Evolutionary conservation across 306 rosid genomes (phyloP).

Genomic region (Trifolium pratense): DNA sequence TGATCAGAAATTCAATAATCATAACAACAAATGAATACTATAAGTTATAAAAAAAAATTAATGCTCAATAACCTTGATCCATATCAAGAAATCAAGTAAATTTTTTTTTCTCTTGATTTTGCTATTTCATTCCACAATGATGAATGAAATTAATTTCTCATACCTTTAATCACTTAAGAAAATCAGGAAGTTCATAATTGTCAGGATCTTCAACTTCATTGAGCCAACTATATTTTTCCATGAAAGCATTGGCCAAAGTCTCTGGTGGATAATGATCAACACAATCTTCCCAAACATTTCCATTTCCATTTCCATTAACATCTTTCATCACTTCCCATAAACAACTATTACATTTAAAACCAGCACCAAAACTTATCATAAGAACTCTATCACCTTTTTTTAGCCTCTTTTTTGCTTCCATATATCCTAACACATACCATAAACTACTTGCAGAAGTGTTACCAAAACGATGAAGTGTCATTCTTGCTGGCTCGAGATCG

Average conservation of each 20-base stretch:
- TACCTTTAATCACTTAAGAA: slow-evolving; percentile 42
- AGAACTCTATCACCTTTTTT: slow-evolving; percentile 67
- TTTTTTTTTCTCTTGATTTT: no score
- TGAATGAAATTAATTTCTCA: background rate
- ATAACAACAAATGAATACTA: background rate
- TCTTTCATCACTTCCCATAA: slow-evolving; percentile 84
- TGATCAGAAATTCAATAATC: background rate
- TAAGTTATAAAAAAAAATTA: no score
- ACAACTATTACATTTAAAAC: slow-evolving; percentile 94
- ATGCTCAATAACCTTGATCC: background rate
- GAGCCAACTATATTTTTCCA: slow-evolving; percentile 80
- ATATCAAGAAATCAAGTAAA: no score
- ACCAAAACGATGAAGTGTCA: slow-evolving; percentile 90
- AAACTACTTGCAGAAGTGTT: slow-evolving; percentile 88
- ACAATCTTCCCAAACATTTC: slow-evolving; percentile 80
- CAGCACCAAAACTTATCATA: slow-evolving; percentile 96
- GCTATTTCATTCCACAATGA: background rate
- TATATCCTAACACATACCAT: slow-evolving; percentile 88
- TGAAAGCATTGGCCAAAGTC: slow-evolving; percentile 64
- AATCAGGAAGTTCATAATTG: slow-evolving; percentile 56
- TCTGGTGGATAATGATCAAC: slow-evolving; percentile 70
- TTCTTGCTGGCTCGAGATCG: slow-evolving; percentile 88
- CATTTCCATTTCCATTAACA: slow-evolving; percentile 46
- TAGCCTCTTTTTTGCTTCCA: slow-evolving; percentile 90
- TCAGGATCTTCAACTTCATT: slow-evolving; percentile 55